Conservation (phyloP, 495 filamentous ascomycete genomes). For the Evansstolkia leycettana region DNA sequence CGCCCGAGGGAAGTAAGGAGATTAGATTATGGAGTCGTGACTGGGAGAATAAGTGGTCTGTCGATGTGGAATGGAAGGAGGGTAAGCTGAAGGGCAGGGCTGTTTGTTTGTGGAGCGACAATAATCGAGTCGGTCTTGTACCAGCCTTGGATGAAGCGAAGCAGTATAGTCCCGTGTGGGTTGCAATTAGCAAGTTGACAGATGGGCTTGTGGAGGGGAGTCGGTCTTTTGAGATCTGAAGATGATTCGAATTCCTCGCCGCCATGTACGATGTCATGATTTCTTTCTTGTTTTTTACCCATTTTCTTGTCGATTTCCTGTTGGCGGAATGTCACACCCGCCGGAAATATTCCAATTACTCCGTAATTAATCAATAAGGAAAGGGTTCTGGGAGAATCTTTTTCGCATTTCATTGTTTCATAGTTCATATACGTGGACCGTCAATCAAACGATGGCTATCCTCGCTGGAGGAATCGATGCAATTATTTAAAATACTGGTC, state of each 20-base stretch:
- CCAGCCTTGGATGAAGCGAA: slow-evolving; percentile 77
- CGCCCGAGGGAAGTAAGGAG: slow-evolving; percentile 38
- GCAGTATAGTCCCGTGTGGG: slow-evolving; percentile 68
- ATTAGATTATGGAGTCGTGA: slow-evolving; percentile 61
- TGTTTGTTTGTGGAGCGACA: slow-evolving; percentile 82
- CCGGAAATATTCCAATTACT: too few species aligned
- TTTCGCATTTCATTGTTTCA: too few species aligned
- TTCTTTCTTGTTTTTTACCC: background rate
- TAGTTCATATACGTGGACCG: too few species aligned
- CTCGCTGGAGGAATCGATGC: too few species aligned
- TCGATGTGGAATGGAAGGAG: slow-evolving; percentile 57
- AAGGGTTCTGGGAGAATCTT: too few species aligned
- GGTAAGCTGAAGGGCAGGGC: slow-evolving; percentile 49
- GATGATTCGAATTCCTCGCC: slow-evolving; percentile 1
- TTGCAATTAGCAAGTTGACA: slow-evolving; percentile 54
- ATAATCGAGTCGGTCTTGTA: slow-evolving; percentile 56
- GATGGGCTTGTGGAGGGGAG: slow-evolving; percentile 76
- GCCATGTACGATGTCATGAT: slow-evolving; percentile 2
- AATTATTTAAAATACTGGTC: too few species aligned
- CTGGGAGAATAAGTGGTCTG: slow-evolving; percentile 63
- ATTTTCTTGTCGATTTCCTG: background rate
- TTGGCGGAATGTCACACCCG: too few species aligned
- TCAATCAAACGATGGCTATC: too few species aligned
- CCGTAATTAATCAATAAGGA: too few species aligned
- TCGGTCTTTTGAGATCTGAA: slow-evolving; percentile 40